phyloP scores from a whole-genome alignment of 2,329 filamentous ascomycete genomes.

The Neocatenulostroma microsporum region DNA sequence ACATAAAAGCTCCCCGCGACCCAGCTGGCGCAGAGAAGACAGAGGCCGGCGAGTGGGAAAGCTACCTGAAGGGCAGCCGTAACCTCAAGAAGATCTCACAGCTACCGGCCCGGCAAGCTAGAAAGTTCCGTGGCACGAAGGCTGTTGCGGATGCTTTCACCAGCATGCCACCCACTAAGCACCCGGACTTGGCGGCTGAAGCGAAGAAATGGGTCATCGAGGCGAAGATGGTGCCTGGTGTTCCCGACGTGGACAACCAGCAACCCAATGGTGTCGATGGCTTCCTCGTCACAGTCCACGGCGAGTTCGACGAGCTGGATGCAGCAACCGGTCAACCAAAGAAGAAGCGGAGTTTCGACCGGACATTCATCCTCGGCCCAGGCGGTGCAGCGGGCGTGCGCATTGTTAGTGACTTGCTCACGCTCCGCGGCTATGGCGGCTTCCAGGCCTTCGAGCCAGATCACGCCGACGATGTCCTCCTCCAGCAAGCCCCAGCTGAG shows the following conservation, averaged over 20 bases:
- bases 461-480: constrained; percentile 16
- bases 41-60: constrained; percentile 55
- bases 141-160: constrained; percentile 63
- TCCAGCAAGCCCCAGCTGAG: too few species aligned
- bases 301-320: constrained; percentile 73
- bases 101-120: constrained; percentile 53
- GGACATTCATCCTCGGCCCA: constrained; percentile 71
- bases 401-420: constrained; percentile 72
- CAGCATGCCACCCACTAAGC: constrained; percentile 61
- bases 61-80: constrained; percentile 69
- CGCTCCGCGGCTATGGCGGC: constrained; percentile 60
- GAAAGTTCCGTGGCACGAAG: constrained; percentile 57
- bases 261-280: constrained; percentile 63
- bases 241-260: constrained; percentile 61
- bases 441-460: constrained; percentile 45
- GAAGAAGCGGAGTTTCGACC: constrained; percentile 67
- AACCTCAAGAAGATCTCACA: constrained; percentile 66
- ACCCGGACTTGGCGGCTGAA: constrained; percentile 62
- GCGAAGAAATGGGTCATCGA: constrained; percentile 73
- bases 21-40: constrained; percentile 27
- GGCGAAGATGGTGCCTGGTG: constrained; percentile 63
- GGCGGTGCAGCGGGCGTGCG: constrained; percentile 60
- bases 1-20: constrained; percentile 51
- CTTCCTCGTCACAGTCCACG: constrained; percentile 69
- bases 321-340: constrained; percentile 45